Base-by-base conservation (phyloP, 2,329 filamentous ascomycete species). In the Rhynchosporium secalis region DNA sequence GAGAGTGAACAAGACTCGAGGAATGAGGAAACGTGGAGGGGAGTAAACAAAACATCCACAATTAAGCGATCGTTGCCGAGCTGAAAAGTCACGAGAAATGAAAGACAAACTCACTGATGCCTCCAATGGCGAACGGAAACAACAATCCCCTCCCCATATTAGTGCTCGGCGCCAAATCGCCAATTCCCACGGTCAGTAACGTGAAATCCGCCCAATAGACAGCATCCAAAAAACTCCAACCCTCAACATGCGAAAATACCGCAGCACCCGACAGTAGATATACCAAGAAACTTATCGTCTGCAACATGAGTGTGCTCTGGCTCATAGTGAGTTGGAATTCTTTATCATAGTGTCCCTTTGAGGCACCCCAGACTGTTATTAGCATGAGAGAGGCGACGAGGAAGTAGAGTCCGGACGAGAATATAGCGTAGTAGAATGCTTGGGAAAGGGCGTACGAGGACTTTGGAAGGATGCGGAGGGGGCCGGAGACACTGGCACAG, bases 291-390 rank as follows among this genome's bases (percentile, higher is more conserved):
- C 90, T 79, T 75, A 96, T 96, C 1, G 92, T 96, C 75, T 97
- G 93, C 33, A 96, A 77, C 80, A 97, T 96, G 28, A 97, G 78
- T 0, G 91, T 96, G 9, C 93, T 84, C 75, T 97, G 93, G 64
- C 88, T 89, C 58, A 87, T 84, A 0, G 89, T 93, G 29, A 96
- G 80, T 68, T 83, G 79, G 68, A 96, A 96, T 70, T 92, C 87
- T 68, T 91, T 88, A 6, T 83, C 82, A 70, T 96, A 96, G 68
- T 91, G 89, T 1, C 80, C 79, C 41, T 72, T 70, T 15, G 85
- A 83, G 52, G 92, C 93, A 8, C 92, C 92, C 61, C 87, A 81
- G 77, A 94, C 91, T 28, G 94, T 96, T 60, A 91, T 76, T 67
- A 89, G 83, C 75, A 96, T 86, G 43, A 96, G 81, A 51, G 88